Conservation (phyloP, 2,329 filamentous ascomycete species). For the Trichoderma cornu-damae region DNA sequence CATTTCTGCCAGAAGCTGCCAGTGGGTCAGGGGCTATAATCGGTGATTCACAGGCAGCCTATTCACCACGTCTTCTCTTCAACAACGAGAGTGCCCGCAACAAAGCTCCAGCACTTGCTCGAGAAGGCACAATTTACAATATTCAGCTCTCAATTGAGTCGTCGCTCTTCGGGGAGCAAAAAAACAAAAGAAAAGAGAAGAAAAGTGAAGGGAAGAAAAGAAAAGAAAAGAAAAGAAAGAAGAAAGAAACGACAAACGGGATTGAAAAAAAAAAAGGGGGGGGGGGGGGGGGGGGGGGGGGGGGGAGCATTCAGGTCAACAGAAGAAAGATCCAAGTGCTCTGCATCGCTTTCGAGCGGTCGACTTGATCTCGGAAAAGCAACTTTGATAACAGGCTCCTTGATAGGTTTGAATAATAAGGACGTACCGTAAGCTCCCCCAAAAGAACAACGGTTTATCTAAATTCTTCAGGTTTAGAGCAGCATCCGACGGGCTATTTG, state of each 20-base stretch:
- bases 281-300: no score
- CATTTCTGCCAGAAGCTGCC: slow-evolving; percentile 1
- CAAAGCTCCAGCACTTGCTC: background rate
- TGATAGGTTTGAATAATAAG: background rate
- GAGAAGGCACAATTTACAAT: background rate
- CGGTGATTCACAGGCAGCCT: slow-evolving; percentile 14
- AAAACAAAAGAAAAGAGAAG: background rate
- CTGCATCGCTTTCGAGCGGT: background rate
- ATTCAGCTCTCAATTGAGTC: background rate
- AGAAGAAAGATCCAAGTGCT: background rate
- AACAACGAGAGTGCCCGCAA: background rate
- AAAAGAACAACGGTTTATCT: background rate
- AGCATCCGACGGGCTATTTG: slow-evolving; percentile 26
- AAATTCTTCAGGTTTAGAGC: slow-evolving; percentile 21
- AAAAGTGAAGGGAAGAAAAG: background rate
- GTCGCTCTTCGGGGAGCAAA: background rate
- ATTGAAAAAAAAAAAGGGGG: background rate
- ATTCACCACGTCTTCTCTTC: background rate
- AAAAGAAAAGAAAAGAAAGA: background rate
- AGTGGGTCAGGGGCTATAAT: background rate
- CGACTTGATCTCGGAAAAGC: background rate
- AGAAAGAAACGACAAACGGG: background rate
- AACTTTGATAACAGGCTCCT: background rate
- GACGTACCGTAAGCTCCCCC: background rate
- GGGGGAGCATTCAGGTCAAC: background rate